A percentile compares a stretch with the other conserved stretches of the same genome.
Evolutionary conservation across 805 yeast species (phyloP).

Genomic region (Starmerella apicola): DNA sequence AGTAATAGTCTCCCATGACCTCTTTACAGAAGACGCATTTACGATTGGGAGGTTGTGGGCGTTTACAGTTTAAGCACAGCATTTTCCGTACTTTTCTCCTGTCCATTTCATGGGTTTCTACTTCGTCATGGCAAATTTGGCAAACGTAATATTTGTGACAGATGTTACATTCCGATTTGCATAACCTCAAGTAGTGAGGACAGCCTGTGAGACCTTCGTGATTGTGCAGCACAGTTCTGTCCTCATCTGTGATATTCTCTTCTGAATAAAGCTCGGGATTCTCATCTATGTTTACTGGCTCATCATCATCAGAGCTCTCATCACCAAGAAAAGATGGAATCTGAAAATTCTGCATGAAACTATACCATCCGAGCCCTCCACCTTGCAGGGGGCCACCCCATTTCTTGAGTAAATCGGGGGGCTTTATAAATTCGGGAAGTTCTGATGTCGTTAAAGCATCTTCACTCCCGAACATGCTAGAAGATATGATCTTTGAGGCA

Average conservation of each 20-base stretch:
- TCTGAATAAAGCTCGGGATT: conserved; percentile 28
- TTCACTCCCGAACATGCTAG: background rate
- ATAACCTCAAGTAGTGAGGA: conserved; percentile 66
- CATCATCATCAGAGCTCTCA: conserved; percentile 5
- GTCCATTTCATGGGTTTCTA: conserved; percentile 44
- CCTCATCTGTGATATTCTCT: conserved; percentile 32
- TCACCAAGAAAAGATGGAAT: conserved; percentile 9
- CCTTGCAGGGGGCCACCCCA: conserved; percentile 9
- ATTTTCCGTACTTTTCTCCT: conserved; percentile 53
- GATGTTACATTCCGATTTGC: conserved; percentile 68
- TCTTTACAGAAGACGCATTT: conserved; percentile 57
- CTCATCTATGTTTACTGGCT: conserved; percentile 4
- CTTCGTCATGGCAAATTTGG: conserved; percentile 71
- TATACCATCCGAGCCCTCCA: conserved; percentile 8
- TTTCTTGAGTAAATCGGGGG: conserved; percentile 15
- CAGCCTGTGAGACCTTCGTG: conserved; percentile 52
- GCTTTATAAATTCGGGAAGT: background rate
- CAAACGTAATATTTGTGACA: conserved; percentile 72
- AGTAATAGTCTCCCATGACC: conserved; percentile 63
- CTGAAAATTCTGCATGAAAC: conserved; percentile 12
- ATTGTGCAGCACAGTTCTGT: conserved; percentile 25
- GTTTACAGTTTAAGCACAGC: conserved; percentile 68
- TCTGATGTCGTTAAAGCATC: background rate
- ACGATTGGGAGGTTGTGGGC: conserved; percentile 61
- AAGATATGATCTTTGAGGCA: conserved; percentile 12